Evolutionary conservation across 371 early-diverging fungal species (phyloP).

Genomic region (Lichtheimia ornata): DNA sequence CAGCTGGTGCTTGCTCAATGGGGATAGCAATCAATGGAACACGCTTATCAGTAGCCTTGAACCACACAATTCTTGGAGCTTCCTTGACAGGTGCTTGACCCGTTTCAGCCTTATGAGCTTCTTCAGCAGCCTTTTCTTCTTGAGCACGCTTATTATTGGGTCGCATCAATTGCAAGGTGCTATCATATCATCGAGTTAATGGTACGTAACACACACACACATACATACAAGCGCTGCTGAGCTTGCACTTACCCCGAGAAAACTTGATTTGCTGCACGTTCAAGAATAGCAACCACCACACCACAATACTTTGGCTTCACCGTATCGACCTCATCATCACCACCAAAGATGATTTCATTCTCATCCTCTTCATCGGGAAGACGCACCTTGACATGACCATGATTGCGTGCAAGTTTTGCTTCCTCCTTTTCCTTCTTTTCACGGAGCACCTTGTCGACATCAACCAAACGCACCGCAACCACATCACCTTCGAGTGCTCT

Average conservation of each 20-base stretch:
- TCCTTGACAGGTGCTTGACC: conserved; percentile 33
- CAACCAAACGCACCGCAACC: conserved; percentile 82
- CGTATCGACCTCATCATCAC: conserved; percentile 56
- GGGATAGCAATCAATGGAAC: conserved; percentile 81
- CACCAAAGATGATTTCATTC: conserved; percentile 53
- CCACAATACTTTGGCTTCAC: conserved; percentile 68
- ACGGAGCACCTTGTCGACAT: conserved; percentile 61
- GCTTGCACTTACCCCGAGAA: conserved; percentile 52
- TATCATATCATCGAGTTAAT: conserved; percentile 3
- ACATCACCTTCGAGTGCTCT: conserved; percentile 88
- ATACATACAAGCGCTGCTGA: too few relatives aligned
- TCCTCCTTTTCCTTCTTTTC: conserved; percentile 62
- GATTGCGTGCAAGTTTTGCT: conserved; percentile 50
- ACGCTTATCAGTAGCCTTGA: conserved; percentile 83
- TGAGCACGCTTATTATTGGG: conserved; percentile 63
- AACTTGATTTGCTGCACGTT: conserved; percentile 62
- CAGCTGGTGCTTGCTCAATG: conserved; percentile 65
- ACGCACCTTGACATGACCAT: conserved; percentile 39
- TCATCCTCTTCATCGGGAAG: conserved; percentile 54
- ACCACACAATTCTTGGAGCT: conserved; percentile 72
- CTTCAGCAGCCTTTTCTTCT: conserved; percentile 45
- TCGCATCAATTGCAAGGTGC: conserved; percentile 55
- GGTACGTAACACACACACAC: neutral
- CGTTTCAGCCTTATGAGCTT: conserved; percentile 24
- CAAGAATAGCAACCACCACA: conserved; percentile 67